Conservation (phyloP, 306 rosid genomes). For the Psophocarpus tetragonolobus region DNA sequence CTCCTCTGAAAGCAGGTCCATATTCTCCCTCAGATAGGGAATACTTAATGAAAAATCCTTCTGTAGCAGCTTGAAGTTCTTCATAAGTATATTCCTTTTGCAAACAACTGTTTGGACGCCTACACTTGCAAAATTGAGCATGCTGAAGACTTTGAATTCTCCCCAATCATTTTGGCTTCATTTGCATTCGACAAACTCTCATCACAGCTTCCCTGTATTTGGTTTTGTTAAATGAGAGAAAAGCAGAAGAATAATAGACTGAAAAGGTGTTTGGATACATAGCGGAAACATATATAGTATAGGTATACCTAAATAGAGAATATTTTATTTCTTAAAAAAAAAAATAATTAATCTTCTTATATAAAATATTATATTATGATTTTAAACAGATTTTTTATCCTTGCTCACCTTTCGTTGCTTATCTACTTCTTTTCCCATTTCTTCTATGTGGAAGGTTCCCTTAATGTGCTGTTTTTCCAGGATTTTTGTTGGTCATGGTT, state of each 20-base stretch:
- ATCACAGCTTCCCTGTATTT: constrained; percentile 19
- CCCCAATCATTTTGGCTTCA: constrained; percentile 15
- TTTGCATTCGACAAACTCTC: constrained; percentile 10
- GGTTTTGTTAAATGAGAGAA: no score
- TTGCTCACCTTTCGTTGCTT: background rate
- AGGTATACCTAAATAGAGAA: no score
- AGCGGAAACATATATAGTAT: no score
- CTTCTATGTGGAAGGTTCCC: constrained; percentile 20
- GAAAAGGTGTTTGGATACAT: no score
- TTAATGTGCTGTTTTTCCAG: constrained; percentile 12
- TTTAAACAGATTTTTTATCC: no score
- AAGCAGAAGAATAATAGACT: no score
- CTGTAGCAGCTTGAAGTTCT: constrained; percentile 65
- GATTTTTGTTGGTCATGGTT: background rate
- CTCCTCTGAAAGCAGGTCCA: constrained; percentile 64
- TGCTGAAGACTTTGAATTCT: constrained; percentile 31
- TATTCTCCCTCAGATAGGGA: constrained; percentile 54
- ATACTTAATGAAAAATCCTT: constrained; percentile 53
- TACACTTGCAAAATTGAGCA: constrained; percentile 60
- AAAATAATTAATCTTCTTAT: no score
- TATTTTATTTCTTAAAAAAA: no score
- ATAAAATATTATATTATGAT: no score
- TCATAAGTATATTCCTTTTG: constrained; percentile 55
- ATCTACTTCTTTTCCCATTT: background rate
- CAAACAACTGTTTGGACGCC: constrained; percentile 46